Base-by-base conservation (phyloP, 2,329 filamentous ascomycete genomes). In the Ascochyta pisi region DNA sequence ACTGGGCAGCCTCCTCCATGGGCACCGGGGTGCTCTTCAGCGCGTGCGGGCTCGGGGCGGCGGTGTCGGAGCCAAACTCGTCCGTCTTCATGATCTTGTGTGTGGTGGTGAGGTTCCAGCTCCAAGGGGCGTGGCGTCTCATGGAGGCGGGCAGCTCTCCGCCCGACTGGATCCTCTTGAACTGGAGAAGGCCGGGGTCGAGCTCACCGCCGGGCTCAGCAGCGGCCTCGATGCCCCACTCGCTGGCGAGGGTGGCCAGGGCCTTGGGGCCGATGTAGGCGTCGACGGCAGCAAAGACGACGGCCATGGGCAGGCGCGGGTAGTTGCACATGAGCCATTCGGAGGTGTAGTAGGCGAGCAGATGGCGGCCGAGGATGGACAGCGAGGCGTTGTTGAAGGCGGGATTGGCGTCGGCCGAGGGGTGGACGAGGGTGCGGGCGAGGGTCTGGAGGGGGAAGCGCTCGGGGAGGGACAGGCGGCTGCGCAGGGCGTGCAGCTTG, bases 171-270 rank as follows among this genome's bases (percentile, higher is more conserved):
- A 82, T 59, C 51, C 83, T 72, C 78, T 78, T 77, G 82, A 92
- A 96, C 74, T 98, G 95, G 58, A 99, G 81, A 50, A 96, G 81
- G 6, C 94, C 95, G 0, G 93, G 89, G 74, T 99, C 95, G 52
- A 98, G 93, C 78, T 98, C 94, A 56, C 86, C 86, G 46, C 94
- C 95, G 0, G 95, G 95, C 19, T 87, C 89, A 10, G 90, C 91
- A n/a, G 91, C 94, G 39, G 83, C 79, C 75, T 98, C 94, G 15
- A 98, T 87, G 78, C 95, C 95, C 95, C 95, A 99, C 78, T 95
- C 90, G 60, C 84, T 81, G 15, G 90, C 86, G 63, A 98, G 84
- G 19, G 87, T 82, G 47, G 88, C 81, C 42, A 98, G 83, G 1
- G 93, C 87, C 63, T 87, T 85, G 6, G 86, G 84, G 4, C 95